A percentile compares a stretch with the other conserved stretches of the same genome.
phyloP scores from a whole-genome alignment of 2,329 filamentous ascomycete genomes.

The Aspergillus pseudoterreus region DNA sequence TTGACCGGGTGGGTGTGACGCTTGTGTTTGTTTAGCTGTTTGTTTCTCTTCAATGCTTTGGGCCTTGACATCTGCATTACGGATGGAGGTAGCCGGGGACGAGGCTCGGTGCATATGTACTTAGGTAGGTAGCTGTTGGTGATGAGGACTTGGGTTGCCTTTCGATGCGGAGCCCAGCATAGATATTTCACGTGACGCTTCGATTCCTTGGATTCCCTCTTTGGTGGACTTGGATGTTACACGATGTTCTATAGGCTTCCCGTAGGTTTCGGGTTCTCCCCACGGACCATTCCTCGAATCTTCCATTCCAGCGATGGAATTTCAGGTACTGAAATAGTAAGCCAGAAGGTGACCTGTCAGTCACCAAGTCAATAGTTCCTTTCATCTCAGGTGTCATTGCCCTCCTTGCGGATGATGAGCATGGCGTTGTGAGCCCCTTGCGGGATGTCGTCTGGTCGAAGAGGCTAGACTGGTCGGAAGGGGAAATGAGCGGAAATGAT shows the following conservation, averaged over 20 bases:
- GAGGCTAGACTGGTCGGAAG: neutral
- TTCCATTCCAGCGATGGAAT: neutral
- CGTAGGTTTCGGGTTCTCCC: neutral
- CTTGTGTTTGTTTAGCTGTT: neutral
- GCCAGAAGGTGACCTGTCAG: neutral
- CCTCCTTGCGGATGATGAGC: too few relatives aligned
- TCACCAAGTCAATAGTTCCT: neutral
- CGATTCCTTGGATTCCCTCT: neutral
- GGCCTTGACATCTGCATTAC: neutral
- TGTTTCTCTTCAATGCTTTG: constrained; percentile 1
- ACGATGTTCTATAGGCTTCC: too few relatives aligned
- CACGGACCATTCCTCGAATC: neutral
- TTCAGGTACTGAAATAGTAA: too few relatives aligned
- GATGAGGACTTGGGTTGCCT: neutral
- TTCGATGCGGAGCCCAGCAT: neutral
- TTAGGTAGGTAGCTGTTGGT: neutral
- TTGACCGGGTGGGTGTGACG: constrained; percentile 11
- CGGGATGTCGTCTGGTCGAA: neutral
- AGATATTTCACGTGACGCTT: neutral
- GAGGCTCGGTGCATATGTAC: neutral
- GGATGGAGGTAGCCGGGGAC: neutral
- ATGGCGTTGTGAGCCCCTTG: neutral
- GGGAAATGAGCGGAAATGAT: neutral
- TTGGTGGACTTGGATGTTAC: neutral
- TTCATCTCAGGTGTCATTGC: neutral